Percentiles rank a stretch among this genome's conserved stretches.
Conservation (phyloP, 306 rosid species). For the Inga laurina region DNA sequence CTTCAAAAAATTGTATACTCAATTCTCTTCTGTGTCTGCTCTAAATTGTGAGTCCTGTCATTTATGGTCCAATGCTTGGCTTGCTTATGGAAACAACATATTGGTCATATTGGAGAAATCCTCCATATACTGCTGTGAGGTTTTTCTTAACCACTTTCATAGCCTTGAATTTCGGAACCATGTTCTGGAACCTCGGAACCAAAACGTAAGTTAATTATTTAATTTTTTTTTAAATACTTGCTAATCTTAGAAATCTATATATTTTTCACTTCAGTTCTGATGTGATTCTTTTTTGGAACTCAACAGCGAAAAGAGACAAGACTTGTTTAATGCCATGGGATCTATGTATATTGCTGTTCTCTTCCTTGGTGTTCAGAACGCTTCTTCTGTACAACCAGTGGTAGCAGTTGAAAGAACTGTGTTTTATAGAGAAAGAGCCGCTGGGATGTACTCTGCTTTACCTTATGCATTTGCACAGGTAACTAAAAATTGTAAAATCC, state of each 20-base stretch:
- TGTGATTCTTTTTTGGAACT: neutral
- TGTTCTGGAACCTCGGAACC: slow-evolving; percentile 51
- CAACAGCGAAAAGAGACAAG: slow-evolving; percentile 32
- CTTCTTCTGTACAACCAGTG: slow-evolving; percentile 56
- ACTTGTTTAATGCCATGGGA: slow-evolving; percentile 51
- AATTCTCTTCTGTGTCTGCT: no score
- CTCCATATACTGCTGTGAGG: slow-evolving; percentile 53
- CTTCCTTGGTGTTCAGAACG: slow-evolving; percentile 57
- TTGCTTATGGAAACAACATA: slow-evolving; percentile 83
- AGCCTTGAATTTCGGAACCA: slow-evolving; percentile 46
- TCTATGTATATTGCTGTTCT: slow-evolving; percentile 55
- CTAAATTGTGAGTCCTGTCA: no score
- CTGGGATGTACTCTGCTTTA: slow-evolving; percentile 67
- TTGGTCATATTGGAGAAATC: slow-evolving; percentile 60
- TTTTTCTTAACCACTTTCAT: slow-evolving; percentile 44
- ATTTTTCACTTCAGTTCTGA: neutral
- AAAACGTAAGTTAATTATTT: slow-evolving; percentile 39
- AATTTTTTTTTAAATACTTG: no score
- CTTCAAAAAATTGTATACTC: no score
- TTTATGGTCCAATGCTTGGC: slow-evolving; percentile 68
- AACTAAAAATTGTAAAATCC: neutral
- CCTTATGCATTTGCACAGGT: slow-evolving; percentile 72
- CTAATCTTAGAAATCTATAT: neutral
- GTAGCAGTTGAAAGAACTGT: slow-evolving; percentile 61
- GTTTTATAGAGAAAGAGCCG: slow-evolving; percentile 63